These are phyloP conservation scores for Lasiosphaeria ovina DNA, from an alignment of 495 filamentous ascomycete genomes.

Conservation along the genomic window DNA sequence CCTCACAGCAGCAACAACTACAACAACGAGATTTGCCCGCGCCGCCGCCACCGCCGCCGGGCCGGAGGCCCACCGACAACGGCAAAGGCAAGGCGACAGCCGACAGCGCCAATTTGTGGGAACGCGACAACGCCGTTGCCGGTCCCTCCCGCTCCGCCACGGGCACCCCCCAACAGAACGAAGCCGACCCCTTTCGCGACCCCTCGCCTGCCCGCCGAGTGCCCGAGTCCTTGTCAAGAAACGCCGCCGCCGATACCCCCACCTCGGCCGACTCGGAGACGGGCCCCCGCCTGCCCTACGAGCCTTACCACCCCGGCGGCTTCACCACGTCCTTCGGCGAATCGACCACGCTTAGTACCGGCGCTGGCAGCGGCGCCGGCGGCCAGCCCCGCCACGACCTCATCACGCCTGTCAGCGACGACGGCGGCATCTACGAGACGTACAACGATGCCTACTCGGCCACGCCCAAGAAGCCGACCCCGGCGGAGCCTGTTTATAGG, in stretches of 20 bases:
- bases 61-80: constrained; percentile 24
- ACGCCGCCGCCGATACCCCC: constrained; percentile 11
- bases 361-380: too few relatives aligned
- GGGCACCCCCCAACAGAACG: constrained; percentile 32
- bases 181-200: constrained; percentile 50
- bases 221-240: constrained; percentile 19
- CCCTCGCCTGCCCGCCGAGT: constrained; percentile 27
- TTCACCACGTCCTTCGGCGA: constrained; percentile 25
- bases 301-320: constrained; percentile 52
- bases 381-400: constrained; percentile 16
- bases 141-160: constrained; percentile 37
- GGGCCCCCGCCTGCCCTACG: constrained; percentile 34
- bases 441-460: constrained; percentile 24
- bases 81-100: constrained; percentile 45
- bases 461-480: constrained; percentile 21
- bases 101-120: constrained; percentile 22
- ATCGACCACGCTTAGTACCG: too few relatives aligned
- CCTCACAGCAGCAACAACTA: constrained; percentile 6
- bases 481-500: constrained; percentile 35
- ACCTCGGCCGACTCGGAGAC: neutral
- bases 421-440: constrained; percentile 18
- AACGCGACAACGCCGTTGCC: constrained; percentile 16
- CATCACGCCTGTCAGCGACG: constrained; percentile 28
- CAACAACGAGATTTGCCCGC: neutral
- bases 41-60: constrained; percentile 20